Evolutionary conservation across 345 rosid genomes (phyloP), one percentile per base, ranked within the genome.

Genomic region (Hevea brasiliensis): DNA sequence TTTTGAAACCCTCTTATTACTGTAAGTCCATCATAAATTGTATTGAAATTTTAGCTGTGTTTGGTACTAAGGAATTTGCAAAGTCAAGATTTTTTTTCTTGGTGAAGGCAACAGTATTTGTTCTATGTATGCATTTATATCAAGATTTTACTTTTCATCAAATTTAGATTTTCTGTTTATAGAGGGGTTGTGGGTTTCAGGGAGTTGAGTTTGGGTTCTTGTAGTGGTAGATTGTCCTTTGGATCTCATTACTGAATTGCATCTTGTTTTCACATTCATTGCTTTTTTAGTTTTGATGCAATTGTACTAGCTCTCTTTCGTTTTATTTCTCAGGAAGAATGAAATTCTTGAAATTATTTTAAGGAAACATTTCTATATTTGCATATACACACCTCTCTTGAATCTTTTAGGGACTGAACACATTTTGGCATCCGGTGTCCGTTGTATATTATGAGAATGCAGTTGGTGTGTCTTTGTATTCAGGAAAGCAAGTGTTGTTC

Each of bases 11-110:
- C 42, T 47, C n/a, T 56, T 59, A 75, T 47, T 10, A 10, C 54
- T 65, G 76, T 71, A 59, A 77, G 76, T 65, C 42, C 15, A 24
- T 27, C 48, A 8, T 24, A 42, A 64, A 15, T 55, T 40, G n/a
- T 29, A 21, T 26, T 58, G 9, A 57, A 63, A 27, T 69, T n/a
- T 59, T 56, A 13, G 11, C 14, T 15, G 3, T 40, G 54, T 63
- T 32, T 5, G 23, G 1, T n/a, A 61, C 21, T 15, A 23, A 7
- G 23, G 45, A 9, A 10, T 61, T 12, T 15, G 0, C 27, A 27
- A 59, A 12, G 27, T 59, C 40, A 59, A 32, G 20, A 27, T 62
- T 9, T 14, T 40, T 6, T 37, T 37, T 17, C 23, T 23, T 21
- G 2, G 23, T 35, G 17, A 18, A 32, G 45, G 23, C 18, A 20